Base-by-base conservation (phyloP, 73 alveolate genomes). In the Loxodes magnus region DNA sequence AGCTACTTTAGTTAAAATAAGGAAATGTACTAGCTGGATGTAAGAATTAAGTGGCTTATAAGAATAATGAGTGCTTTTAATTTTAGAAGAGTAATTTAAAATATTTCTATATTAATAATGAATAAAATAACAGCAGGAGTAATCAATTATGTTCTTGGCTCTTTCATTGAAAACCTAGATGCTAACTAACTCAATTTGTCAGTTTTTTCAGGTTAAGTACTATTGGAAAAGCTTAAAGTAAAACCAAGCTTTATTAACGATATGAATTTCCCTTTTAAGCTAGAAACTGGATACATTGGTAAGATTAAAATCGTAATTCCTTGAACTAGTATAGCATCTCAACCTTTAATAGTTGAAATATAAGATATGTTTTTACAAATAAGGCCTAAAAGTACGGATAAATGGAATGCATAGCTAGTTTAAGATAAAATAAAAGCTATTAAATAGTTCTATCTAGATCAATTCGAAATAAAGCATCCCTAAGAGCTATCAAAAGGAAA, bases 311-410 rank as follows among this genome's bases (percentile, higher is more conserved):
- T 83, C 35, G 61, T 52, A 1, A 81, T 86, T 29, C 97, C 97
- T 22, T 86, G 97, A 92, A 59, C 77, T 37, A 61, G 80, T 35
- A 55, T 81, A 12, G 65, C 88, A 38, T 70, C 90, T 42, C 66
- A 74, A 10, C 94, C 94, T 3, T 81, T 88, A 15, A 84, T 54
- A 35, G 64, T 81, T n/a, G 51, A 43, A 5, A 37, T 87, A 20
- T 92, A 82, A 23, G 63, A 80, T 5, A 73, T 87, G 26, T 69
- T 50, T 48, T 52, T 83, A 10, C 69, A 77, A 7, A 68, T 87
- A 39, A 64, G 69, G 9, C 88, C 81, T 15, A 56, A 58, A 35
- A 38, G 50, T 3, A 37, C 27, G 22, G 42, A 4, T n/a, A 52
- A 58, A 22, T 74, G 88, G 82, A 37, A 25, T 17, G 35, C 41